phyloP scores from a whole-genome alignment of 1,284 basidiomycete genomes.

The Moniliella sp. region DNA sequence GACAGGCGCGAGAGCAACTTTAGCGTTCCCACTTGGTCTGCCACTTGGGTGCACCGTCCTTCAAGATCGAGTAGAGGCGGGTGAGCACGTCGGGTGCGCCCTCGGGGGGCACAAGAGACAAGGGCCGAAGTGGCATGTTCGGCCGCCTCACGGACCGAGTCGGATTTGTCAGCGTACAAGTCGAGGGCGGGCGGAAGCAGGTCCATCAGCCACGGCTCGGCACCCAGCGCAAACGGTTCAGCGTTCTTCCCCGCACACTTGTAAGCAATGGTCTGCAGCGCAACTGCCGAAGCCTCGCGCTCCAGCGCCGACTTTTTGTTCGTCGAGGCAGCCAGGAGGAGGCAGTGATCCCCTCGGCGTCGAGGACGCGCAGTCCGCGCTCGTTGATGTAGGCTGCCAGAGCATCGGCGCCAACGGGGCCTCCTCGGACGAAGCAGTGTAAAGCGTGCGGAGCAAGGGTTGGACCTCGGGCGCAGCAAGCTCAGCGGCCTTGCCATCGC shows the following conservation, averaged over 20 bases:
- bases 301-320: conserved; percentile 70
- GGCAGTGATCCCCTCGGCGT: conserved; percentile 30
- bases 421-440: conserved; percentile 21
- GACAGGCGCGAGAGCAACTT: conserved; percentile 49
- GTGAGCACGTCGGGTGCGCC: conserved; percentile 50
- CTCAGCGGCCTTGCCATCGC: not conserved
- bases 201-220: conserved; percentile 59
- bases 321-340: conserved; percentile 44
- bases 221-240: conserved; percentile 37
- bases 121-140: conserved; percentile 62
- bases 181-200: conserved; percentile 61
- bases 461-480: not conserved
- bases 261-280: conserved; percentile 35
- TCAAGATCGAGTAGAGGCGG: conserved; percentile 50
- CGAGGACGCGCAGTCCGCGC: conserved; percentile 29
- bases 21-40: conserved; percentile 76
- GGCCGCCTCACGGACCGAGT: conserved; percentile 53
- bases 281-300: conserved; percentile 71
- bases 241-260: too few species aligned
- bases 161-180: conserved; percentile 79
- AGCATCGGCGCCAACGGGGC: conserved; percentile 29
- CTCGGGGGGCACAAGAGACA: conserved; percentile 56
- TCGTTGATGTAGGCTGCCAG: conserved; percentile 33
- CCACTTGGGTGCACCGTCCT: conserved; percentile 61
- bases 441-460: conserved; percentile 9